Conservation (phyloP, 257 asterid genomes). For the Henckelia pumila region DNA sequence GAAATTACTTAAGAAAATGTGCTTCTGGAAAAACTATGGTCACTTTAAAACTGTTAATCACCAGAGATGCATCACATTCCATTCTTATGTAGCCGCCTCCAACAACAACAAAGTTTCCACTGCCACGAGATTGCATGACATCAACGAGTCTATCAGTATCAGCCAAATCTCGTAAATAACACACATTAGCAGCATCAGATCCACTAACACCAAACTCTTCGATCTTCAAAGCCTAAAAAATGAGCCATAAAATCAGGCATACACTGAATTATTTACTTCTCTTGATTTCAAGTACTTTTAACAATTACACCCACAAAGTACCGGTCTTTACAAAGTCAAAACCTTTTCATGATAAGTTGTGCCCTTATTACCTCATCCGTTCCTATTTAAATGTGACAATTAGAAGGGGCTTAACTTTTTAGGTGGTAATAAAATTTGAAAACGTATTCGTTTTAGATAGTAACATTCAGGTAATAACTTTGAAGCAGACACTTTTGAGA, state of each 20-base stretch:
- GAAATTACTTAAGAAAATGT: constrained; percentile 63
- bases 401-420: background rate
- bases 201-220: constrained; percentile 90
- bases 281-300: background rate
- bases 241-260: constrained; percentile 28
- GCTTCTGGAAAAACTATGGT: constrained; percentile 93
- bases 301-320: background rate
- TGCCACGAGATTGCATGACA: constrained; percentile 60
- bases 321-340: constrained; percentile 1
- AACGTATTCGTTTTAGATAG: no score
- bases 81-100: constrained; percentile 95
- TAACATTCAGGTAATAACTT: background rate
- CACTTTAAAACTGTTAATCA: constrained; percentile 65
- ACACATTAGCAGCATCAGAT: constrained; percentile 72
- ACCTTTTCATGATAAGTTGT: constrained; percentile 1
- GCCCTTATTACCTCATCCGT: background rate
- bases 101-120: constrained; percentile 78
- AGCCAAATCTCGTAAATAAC: constrained; percentile 72
- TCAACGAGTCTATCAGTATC: constrained; percentile 74
- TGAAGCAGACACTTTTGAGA: background rate
- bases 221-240: constrained; percentile 71
- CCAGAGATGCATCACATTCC: constrained; percentile 93
- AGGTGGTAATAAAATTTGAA: background rate
- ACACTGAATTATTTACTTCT: background rate
- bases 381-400: background rate